A percentile compares a stretch with the other conserved stretches of the same genome.
These are phyloP conservation scores for Liquidambar formosana DNA, from an alignment of 164 flowering plant species.

Conservation along the genomic window DNA sequence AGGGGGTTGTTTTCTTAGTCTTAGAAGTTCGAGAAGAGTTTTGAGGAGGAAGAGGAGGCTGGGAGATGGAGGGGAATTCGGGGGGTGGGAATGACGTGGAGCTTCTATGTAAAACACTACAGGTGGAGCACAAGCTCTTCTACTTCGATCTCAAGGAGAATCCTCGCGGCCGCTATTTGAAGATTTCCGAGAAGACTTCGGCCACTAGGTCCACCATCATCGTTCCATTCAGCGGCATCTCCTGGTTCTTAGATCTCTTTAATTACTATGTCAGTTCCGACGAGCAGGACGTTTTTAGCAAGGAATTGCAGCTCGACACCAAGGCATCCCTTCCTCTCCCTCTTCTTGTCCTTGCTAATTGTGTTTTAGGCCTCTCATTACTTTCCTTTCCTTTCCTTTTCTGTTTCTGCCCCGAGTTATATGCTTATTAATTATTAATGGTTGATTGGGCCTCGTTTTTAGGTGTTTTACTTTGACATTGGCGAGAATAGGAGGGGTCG, in stretches of 20 bases:
- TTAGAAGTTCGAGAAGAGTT: too few relatives aligned
- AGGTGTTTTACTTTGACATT: constrained; percentile 95
- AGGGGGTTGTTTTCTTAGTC: too few relatives aligned
- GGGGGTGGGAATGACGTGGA: constrained; percentile 82
- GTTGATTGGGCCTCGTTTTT: constrained; percentile 8
- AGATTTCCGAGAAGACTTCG: constrained; percentile 96
- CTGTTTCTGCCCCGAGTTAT: not conserved
- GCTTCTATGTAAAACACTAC: constrained; percentile 82
- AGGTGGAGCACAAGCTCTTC: constrained; percentile 98
- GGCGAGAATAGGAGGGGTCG: constrained; percentile 97
- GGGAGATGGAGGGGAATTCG: constrained; percentile 58
- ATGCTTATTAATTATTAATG: not conserved
- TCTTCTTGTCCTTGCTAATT: not conserved
- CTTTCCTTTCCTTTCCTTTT: not conserved
- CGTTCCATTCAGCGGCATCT: constrained; percentile 81
- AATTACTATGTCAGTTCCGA: constrained; percentile 86
- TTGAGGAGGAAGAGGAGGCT: not conserved
- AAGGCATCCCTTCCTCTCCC: constrained; percentile 37
- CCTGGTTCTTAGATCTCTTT: constrained; percentile 96
- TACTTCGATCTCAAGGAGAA: constrained; percentile 98
- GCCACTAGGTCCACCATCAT: constrained; percentile 94
- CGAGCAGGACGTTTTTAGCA: constrained; percentile 77
- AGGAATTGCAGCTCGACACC: constrained; percentile 94
- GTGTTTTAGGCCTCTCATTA: not conserved
- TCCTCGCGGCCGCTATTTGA: constrained; percentile 90